A percentile compares a stretch with the other conserved stretches of the same genome.
Evolutionary conservation across 257 asterid genomes (phyloP).

Genomic region (Capsicum rhomboideum): DNA sequence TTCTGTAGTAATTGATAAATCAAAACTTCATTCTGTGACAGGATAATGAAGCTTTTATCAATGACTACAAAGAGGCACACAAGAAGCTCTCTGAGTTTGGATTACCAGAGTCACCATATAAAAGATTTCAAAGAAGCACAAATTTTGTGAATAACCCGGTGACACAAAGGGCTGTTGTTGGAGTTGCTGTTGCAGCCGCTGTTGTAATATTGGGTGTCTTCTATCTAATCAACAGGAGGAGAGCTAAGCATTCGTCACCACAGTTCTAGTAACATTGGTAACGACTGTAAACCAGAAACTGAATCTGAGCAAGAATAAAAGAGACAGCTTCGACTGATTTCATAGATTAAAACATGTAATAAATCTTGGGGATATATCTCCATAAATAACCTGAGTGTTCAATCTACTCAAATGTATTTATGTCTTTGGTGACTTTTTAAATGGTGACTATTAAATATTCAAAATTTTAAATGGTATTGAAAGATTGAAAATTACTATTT

Average conservation of each 20-base stretch:
- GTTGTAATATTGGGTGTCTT: slow-evolving; percentile 44
- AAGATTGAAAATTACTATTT: not conserved
- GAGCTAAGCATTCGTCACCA: not conserved
- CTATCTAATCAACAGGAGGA: slow-evolving; percentile 21
- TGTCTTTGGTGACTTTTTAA: no score
- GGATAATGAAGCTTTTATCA: slow-evolving; percentile 75
- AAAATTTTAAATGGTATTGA: not conserved
- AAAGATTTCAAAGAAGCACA: slow-evolving; percentile 13
- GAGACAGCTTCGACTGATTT: not conserved
- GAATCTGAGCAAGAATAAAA: not conserved
- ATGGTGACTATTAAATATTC: no score
- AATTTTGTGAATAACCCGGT: not conserved
- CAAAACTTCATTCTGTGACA: slow-evolving; percentile 5
- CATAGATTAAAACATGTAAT: no score
- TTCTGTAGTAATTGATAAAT: not conserved
- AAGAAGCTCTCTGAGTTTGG: slow-evolving; percentile 79
- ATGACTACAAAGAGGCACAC: slow-evolving; percentile 66
- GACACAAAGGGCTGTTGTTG: slow-evolving; percentile 1
- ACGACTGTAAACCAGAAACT: not conserved
- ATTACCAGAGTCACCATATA: slow-evolving; percentile 28
- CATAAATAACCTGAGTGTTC: no score
- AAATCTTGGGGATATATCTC: no score
- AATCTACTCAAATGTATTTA: no score
- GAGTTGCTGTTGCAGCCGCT: slow-evolving; percentile 42
- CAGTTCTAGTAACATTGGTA: not conserved